A percentile compares a stretch with the other conserved stretches of the same genome.
These are phyloP conservation scores for Cercospora citrullina DNA, from an alignment of 2,329 filamentous ascomycete genomes.

Conservation along the genomic window DNA sequence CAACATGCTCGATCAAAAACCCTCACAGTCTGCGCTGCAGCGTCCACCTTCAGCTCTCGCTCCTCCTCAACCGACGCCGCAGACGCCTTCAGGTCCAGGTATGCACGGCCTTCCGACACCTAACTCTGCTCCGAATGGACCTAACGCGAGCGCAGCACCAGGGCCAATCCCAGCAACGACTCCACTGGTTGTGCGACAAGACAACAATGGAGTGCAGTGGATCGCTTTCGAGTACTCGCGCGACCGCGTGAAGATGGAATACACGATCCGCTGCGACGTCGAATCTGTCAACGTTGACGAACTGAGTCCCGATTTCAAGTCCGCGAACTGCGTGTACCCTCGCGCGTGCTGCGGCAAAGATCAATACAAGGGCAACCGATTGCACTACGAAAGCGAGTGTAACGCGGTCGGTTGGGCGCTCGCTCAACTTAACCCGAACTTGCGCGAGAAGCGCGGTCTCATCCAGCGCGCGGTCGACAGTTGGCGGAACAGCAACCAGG, in stretches of 20 bases:
- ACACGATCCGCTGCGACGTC: constrained; percentile 96
- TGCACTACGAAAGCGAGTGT: constrained; percentile 97
- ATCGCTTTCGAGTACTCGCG: constrained; percentile 98
- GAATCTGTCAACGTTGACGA: constrained; percentile 92
- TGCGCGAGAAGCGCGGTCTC: constrained; percentile 89
- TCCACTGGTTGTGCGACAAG: constrained; percentile 87
- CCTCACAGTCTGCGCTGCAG: constrained; percentile 31
- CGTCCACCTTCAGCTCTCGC: constrained; percentile 31
- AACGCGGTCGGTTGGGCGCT: constrained; percentile 99
- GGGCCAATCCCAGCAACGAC: constrained; percentile 97
- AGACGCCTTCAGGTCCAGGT: constrained; percentile 37
- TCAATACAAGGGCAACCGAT: constrained; percentile 90
- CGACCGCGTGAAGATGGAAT: constrained; percentile 98
- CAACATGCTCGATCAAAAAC: constrained; percentile 31
- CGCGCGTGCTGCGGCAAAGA: constrained; percentile 93
- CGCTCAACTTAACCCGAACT: constrained; percentile 84
- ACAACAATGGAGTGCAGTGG: constrained; percentile 97
- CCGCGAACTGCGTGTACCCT: constrained; percentile 97
- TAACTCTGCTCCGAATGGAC: constrained; percentile 45
- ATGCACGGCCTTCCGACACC: constrained; percentile 29
- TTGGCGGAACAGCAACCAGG: constrained; percentile 98
- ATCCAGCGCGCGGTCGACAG: constrained; percentile 97
- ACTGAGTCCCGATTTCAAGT: constrained; percentile 86
- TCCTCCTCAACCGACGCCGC: constrained; percentile 32
- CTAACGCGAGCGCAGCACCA: constrained; percentile 88